Evolutionary conservation across 225 moss, liverwort and hornwort species (phyloP).

Genomic region (Physcomitrium patens): DNA sequence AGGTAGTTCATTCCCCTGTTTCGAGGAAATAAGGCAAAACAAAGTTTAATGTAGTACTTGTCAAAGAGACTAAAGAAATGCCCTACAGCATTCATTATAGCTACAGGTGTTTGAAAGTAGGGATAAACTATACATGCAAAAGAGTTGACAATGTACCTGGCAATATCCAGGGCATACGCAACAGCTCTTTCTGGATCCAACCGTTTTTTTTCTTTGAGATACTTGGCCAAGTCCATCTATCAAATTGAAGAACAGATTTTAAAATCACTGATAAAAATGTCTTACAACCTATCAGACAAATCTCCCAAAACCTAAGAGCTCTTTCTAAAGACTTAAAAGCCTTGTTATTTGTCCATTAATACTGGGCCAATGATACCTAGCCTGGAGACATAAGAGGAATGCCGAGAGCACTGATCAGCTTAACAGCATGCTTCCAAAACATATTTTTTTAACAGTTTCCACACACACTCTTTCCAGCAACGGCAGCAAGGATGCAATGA

Average conservation of each 20-base stretch:
- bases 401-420: not conserved
- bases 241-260: slow-evolving; percentile 2
- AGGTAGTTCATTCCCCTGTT: slow-evolving; percentile 90
- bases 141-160: slow-evolving; percentile 51
- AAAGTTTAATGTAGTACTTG: slow-evolving; percentile 1
- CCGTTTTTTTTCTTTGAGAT: slow-evolving; percentile 56
- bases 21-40: not conserved
- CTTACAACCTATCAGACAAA: not conserved
- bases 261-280: not conserved
- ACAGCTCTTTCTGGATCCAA: slow-evolving; percentile 70
- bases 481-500: slow-evolving; percentile 1
- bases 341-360: no score
- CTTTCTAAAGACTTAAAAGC: no score
- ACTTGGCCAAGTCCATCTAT: slow-evolving; percentile 63
- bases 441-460: not conserved
- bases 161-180: slow-evolving; percentile 84
- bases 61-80: not conserved
- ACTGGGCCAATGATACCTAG: no score
- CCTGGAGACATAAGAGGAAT: no score
- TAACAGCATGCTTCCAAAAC: not conserved
- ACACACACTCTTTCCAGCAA: slow-evolving; percentile 5
- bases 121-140: not conserved
- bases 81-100: slow-evolving; percentile 15
- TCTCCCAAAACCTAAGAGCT: no score
- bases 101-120: not conserved